Conservation (phyloP, 148 eudicot species). For the Mesembryanthemum crystallinum region DNA sequence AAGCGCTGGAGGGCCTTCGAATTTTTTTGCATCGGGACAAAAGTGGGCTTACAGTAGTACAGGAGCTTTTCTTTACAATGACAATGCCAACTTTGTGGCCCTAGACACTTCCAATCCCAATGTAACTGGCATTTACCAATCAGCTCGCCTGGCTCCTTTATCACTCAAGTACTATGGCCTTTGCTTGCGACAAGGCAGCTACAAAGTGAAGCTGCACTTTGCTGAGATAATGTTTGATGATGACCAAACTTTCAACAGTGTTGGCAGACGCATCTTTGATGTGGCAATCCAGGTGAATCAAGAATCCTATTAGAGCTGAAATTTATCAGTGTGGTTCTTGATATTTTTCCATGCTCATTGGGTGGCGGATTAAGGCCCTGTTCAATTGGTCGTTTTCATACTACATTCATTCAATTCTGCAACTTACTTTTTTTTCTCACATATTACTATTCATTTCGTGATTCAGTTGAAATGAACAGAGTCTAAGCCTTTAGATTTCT, state of each 20-base stretch:
- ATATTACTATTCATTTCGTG: no score
- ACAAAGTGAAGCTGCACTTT: constrained; percentile 66
- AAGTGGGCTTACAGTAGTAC: constrained; percentile 81
- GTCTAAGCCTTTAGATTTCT: neutral
- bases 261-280: constrained; percentile 67
- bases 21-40: constrained; percentile 33
- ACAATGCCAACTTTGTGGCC: constrained; percentile 29
- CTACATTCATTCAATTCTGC: no score
- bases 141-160: constrained; percentile 63
- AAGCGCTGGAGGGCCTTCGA: constrained; percentile 39
- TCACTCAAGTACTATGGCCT: constrained; percentile 72
- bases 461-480: no score
- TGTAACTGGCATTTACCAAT: constrained; percentile 42
- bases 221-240: constrained; percentile 57
- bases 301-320: neutral
- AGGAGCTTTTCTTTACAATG: constrained; percentile 47
- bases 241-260: constrained; percentile 43
- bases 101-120: constrained; percentile 27
- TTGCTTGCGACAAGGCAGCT: constrained; percentile 57
- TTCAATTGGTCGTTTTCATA: neutral
- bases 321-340: neutral
- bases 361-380: neutral
- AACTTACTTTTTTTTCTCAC: no score
- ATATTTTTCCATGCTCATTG: neutral
- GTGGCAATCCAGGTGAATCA: constrained; percentile 46